Percentiles rank a stretch among this genome's conserved stretches.
Conservation (phyloP, 2,329 filamentous ascomycete genomes). For the Penicillium sumatraense region DNA sequence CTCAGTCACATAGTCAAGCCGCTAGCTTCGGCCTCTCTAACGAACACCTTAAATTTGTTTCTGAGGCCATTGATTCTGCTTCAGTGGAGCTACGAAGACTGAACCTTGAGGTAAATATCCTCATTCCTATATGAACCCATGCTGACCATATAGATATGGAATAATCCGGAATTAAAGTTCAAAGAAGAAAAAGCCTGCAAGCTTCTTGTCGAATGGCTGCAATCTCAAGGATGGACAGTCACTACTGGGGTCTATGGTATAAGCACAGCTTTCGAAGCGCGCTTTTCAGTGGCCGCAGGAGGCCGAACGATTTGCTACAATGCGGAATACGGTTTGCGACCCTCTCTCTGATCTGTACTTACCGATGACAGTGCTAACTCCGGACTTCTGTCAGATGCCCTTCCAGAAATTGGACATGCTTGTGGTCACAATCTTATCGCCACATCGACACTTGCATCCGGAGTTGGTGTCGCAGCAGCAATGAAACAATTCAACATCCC, state of each 20-base stretch:
- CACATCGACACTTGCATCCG: not conserved
- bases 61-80: not conserved
- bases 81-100: not conserved
- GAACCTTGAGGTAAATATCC: not conserved
- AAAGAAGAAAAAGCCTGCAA: not conserved
- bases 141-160: not conserved
- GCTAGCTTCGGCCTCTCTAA: not conserved
- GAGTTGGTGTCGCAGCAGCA: not conserved
- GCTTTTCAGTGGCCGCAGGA: not conserved
- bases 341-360: not conserved
- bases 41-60: not conserved
- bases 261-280: slow-evolving; percentile 1
- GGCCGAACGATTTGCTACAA: not conserved
- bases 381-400: not conserved
- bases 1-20: not conserved
- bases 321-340: slow-evolving; percentile 1
- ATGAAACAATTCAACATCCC: not conserved
- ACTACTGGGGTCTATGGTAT: not conserved
- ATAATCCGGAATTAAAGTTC: slow-evolving; percentile 1
- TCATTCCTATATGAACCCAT: not conserved
- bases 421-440: slow-evolving; percentile 2
- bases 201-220: not conserved
- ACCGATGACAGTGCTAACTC: not conserved
- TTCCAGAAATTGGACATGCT: slow-evolving; percentile 2
- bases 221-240: not conserved